These are phyloP conservation scores for Mycosphaerella sp. DNA, from an alignment of 2,329 filamentous ascomycete genomes.

Conservation along the genomic window DNA sequence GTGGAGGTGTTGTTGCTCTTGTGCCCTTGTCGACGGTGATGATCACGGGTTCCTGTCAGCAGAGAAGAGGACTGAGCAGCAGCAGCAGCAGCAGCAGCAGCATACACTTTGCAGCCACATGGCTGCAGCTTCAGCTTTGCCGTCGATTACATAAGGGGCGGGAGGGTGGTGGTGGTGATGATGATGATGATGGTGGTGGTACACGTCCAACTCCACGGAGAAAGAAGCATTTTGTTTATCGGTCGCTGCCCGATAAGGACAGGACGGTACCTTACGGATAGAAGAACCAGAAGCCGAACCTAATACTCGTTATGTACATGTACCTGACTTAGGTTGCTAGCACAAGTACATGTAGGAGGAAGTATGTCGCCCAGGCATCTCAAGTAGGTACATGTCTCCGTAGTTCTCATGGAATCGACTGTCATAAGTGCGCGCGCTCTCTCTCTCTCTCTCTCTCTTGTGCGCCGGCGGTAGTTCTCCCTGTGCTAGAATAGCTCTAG, in stretches of 20 bases:
- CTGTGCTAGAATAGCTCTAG: too few species aligned
- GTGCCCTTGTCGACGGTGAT: neutral
- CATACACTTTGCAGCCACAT: neutral
- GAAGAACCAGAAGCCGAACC: too few species aligned
- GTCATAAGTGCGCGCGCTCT: too few species aligned
- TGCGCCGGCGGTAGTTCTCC: too few species aligned
- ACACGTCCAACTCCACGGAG: constrained; percentile 5
- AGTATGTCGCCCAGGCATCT: too few species aligned
- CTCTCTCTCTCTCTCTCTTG: too few species aligned
- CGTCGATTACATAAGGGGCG: neutral
- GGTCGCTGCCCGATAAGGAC: neutral
- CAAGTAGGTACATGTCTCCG: too few species aligned
- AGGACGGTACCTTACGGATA: constrained; percentile 4
- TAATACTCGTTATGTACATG: too few species aligned
- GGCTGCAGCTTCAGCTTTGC: neutral
- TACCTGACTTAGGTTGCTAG: too few species aligned
- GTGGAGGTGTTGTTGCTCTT: neutral
- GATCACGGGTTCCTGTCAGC: neutral
- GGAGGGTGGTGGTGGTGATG: too few species aligned
- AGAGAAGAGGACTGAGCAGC: neutral
- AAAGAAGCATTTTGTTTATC: constrained; percentile 1
- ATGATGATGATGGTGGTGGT: neutral
- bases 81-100: neutral
- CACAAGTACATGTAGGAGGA: too few species aligned
- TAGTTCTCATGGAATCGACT: too few species aligned